These are phyloP conservation scores for Hyphopichia burtonii DNA, from an alignment of 1,139 yeast genomes.

Conservation along the genomic window DNA sequence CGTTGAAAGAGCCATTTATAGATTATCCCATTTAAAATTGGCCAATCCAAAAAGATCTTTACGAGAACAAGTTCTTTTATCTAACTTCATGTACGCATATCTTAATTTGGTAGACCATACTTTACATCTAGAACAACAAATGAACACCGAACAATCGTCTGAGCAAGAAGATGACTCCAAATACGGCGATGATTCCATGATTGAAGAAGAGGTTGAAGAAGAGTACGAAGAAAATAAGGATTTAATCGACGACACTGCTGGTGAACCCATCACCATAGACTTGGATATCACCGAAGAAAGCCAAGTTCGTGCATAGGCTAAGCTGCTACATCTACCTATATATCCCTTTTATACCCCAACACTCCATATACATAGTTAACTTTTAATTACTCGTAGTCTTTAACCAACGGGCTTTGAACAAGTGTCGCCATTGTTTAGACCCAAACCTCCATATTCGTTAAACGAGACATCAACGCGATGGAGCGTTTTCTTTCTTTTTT, in stretches of 20 bases:
- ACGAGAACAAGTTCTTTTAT: constrained; percentile 85
- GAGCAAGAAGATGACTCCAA: constrained; percentile 12
- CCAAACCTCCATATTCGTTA: too few relatives aligned
- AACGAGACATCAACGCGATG: too few relatives aligned
- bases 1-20: constrained; percentile 91
- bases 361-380: too few relatives aligned
- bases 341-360: too few relatives aligned
- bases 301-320: background rate
- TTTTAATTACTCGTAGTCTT: background rate
- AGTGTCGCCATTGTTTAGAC: too few relatives aligned
- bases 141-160: constrained; percentile 14
- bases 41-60: constrained; percentile 92
- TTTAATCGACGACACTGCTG: background rate
- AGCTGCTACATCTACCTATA: too few relatives aligned
- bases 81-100: constrained; percentile 97
- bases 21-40: constrained; percentile 86
- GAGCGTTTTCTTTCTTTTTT: background rate
- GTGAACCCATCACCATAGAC: constrained; percentile 16
- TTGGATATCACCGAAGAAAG: constrained; percentile 13
- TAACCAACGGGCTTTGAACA: background rate
- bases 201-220: constrained; percentile 10
- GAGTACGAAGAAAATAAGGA: constrained; percentile 8
- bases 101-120: constrained; percentile 91
- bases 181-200: constrained; percentile 9
- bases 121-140: constrained; percentile 64